Base-by-base conservation (phyloP, 345 rosid species). In the Rhizophora mangle region DNA sequence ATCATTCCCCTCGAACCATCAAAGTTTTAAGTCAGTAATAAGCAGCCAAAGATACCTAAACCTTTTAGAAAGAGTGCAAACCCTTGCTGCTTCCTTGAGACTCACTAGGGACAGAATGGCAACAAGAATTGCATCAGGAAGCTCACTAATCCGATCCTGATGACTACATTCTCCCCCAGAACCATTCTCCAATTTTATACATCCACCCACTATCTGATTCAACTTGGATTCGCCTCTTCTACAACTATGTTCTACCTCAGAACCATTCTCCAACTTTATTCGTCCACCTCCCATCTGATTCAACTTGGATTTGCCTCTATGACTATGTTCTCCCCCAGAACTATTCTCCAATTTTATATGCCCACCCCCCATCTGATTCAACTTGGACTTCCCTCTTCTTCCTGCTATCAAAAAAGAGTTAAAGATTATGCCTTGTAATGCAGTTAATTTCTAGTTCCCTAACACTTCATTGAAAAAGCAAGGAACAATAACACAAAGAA, bases 51-150 rank as follows among this genome's bases (percentile, higher is more conserved):
- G 60, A 56, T 56, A 10, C 60, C 60, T 56, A 27, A 56, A 56
- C 31, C 60, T 56, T 56, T 56, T 56, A 27, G 29, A 56, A 13
- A 56, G 60, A 9, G 29, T 56, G 60, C 4, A 9, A 8, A 6
- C 26, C 60, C 30, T 22, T 56, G 60, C 60, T 56, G 60, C 60
- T 15, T 56, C 60, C 60, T 56, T 56, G 29, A 56, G 60, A 24
- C 18, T 56, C 29, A 56, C 18, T 21, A 21, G 60, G 26, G 60
- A 56, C 0, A 56, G 29, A 56, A 56, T 56, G 5, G 26, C 18
- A 27, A 56, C 60, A 24, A 56, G 60, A 56, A 56, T 27, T 22
- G 26, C 60, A 11, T 56, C 60, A 56, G 60, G 60, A 24, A 56
- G 26, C 60, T 56, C 60, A 2, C 60, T 56, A 56, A 56, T 24